These are phyloP conservation scores for Trichoderma endophyticum DNA, from an alignment of 2,329 filamentous ascomycete genomes.

Conservation along the genomic window DNA sequence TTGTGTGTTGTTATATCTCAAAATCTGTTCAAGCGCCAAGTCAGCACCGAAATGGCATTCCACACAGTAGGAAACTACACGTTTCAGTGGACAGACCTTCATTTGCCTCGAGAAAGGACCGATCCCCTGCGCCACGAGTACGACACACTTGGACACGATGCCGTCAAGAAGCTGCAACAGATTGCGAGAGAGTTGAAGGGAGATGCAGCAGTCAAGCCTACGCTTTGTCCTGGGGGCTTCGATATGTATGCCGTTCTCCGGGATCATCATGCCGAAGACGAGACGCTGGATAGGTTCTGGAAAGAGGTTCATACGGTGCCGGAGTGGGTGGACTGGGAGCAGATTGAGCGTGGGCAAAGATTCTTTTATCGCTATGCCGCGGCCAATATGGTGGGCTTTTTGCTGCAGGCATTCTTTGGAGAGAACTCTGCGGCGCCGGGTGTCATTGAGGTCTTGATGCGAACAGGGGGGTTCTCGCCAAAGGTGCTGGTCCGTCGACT, in stretches of 20 bases:
- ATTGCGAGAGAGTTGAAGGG: constrained; percentile 18
- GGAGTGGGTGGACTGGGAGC: constrained; percentile 65
- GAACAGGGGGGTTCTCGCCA: constrained; percentile 65
- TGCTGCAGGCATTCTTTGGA: constrained; percentile 37
- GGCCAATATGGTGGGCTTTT: constrained; percentile 53
- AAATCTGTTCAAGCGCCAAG: background rate
- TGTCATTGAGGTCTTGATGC: constrained; percentile 61
- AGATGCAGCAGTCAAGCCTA: background rate
- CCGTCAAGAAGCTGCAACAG: constrained; percentile 20
- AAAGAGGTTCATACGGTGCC: constrained; percentile 56
- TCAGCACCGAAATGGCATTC: background rate
- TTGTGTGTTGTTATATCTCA: background rate
- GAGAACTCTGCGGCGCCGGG: constrained; percentile 48
- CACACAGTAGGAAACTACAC: constrained; percentile 21
- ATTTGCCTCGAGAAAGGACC: constrained; percentile 20
- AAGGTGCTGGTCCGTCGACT: constrained; percentile 57
- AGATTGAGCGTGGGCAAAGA: constrained; percentile 61
- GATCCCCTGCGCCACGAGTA: constrained; percentile 22
- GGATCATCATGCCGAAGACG: constrained; percentile 9
- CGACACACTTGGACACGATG: constrained; percentile 23
- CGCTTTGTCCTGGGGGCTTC: background rate
- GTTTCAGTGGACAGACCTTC: constrained; percentile 24
- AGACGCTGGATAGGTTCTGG: constrained; percentile 49
- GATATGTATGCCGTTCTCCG: constrained; percentile 17
- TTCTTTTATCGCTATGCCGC: constrained; percentile 63